Conservation (phyloP, 1,284 basidiomycete species). For the Erythrobasidium hasegawianum region DNA sequence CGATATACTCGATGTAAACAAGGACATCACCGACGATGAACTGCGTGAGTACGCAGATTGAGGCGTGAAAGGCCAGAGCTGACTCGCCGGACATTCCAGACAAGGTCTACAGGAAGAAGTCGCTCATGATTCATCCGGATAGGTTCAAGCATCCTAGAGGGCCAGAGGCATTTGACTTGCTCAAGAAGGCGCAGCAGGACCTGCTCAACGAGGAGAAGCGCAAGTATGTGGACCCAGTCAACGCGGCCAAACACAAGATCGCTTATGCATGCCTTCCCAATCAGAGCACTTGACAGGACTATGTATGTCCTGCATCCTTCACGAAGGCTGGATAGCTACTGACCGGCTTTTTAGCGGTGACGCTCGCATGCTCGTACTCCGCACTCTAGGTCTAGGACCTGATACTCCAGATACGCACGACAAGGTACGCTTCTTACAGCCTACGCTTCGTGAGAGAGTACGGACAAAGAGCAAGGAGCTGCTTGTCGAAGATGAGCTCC, state of each 20-base stretch:
- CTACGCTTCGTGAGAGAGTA: constrained; percentile 52
- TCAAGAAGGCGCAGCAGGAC: constrained; percentile 54
- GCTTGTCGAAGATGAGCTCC: constrained; percentile 57
- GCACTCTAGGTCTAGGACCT: constrained; percentile 46
- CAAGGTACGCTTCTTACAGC: constrained; percentile 48
- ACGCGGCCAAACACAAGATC: neutral
- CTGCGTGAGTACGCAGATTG: constrained; percentile 44
- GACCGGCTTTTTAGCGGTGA: constrained; percentile 36
- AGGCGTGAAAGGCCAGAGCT: neutral
- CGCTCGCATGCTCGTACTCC: constrained; percentile 49
- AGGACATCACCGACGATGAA: constrained; percentile 51
- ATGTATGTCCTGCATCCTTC: no score
- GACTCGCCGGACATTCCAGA: constrained; percentile 44
- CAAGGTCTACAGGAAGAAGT: constrained; percentile 56
- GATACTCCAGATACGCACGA: constrained; percentile 51
- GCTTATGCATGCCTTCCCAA: neutral
- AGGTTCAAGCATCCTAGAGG: constrained; percentile 58
- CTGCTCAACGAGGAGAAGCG: constrained; percentile 48
- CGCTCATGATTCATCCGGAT: constrained; percentile 59
- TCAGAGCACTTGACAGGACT: constrained; percentile 47
- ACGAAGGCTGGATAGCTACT: no score
- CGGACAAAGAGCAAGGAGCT: constrained; percentile 54
- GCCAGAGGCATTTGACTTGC: constrained; percentile 56
- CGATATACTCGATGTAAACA: constrained; percentile 56
- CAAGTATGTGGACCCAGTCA: constrained; percentile 35